Base-by-base conservation (phyloP, 257 asterid genomes). In the Penstemon eatonii region DNA sequence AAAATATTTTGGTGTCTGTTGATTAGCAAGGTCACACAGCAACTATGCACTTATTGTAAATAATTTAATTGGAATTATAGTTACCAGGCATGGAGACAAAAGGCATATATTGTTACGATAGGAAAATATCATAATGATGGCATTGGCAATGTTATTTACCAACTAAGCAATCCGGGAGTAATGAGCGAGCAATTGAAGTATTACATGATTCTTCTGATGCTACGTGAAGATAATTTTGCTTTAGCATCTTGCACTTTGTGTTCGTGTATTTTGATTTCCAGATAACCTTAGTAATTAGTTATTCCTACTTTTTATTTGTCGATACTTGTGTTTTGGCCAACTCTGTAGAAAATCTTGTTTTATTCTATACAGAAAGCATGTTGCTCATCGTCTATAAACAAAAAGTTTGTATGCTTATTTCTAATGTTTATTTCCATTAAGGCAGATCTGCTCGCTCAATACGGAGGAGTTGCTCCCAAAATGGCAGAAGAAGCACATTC, bases 401-500 rank as follows among this genome's bases (percentile, higher is more conserved):
- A 52, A 54, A 59, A 37, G 72, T 69, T 4, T 50, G 55, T 55
- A 47, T 57, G 37, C 63, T 63, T 65, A 44, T 59, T 36, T 53
- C 55, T 12, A 47, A 69, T 47, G 19, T 60, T 78, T 76, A 51
- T 70, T 76, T 74, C 74, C 65, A 43, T 75, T 74, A 87, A 93
- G 99, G 96, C 91, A 61, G 97, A 90, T 69, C 81, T 94, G 86
- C 96, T 94, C 8, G 97, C 81, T 66, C 79, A 56, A 36, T 90
- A 89, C 71, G 99, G 99, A 69, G 97, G 99, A 59, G 97, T 94
- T 79, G 91, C 97, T 83, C 99, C 99, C 63, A 94, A 91, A 79
- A 94, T 89, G 99, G 97, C 99, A 66, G 97, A 94, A 83, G 96
- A 90, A 85, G 97, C 96, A 69, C 99, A 93, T 18, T 66, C 89